Percentiles rank a stretch among this genome's conserved stretches.
Evolutionary conservation across 768 basidiomycete genomes (phyloP).

Genomic region (Kwoniella bestiolae): DNA sequence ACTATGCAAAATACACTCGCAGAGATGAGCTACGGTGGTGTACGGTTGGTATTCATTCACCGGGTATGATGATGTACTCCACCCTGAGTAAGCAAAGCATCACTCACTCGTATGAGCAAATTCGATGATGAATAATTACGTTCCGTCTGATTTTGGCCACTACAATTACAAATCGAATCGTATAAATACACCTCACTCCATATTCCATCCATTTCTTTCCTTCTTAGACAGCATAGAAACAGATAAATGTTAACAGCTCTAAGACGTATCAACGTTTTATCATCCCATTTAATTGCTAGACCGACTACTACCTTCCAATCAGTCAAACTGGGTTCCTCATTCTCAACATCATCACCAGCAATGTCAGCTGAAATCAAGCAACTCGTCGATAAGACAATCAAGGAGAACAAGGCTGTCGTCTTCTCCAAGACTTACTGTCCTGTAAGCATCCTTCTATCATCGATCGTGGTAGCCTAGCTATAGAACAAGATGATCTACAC

Average conservation of each 20-base stretch:
- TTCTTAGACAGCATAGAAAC: neutral
- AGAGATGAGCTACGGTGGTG: too few species aligned
- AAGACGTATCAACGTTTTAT: conserved; percentile 25
- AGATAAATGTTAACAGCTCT: conserved; percentile 29
- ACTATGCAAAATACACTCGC: too few species aligned
- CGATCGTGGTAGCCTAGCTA: too few species aligned
- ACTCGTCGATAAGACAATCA: conserved; percentile 47
- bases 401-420: conserved; percentile 51
- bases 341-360: conserved; percentile 37
- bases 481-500: too few species aligned
- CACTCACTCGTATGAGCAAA: neutral
- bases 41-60: too few species aligned
- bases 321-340: conserved; percentile 51
- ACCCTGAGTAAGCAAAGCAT: neutral
- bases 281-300: conserved; percentile 21
- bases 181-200: conserved; percentile 8
- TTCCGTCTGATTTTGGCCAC: neutral
- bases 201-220: too few species aligned
- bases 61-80: neutral
- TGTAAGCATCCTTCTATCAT: conserved; percentile 37
- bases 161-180: neutral
- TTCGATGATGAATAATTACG: conserved; percentile 5
- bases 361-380: conserved; percentile 48
- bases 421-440: conserved; percentile 55
- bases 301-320: conserved; percentile 3